Percentiles rank a stretch among this genome's conserved stretches.
Evolutionary conservation across 2,329 filamentous ascomycete genomes (phyloP).

Genomic region (Trematosphaeria pertusa): DNA sequence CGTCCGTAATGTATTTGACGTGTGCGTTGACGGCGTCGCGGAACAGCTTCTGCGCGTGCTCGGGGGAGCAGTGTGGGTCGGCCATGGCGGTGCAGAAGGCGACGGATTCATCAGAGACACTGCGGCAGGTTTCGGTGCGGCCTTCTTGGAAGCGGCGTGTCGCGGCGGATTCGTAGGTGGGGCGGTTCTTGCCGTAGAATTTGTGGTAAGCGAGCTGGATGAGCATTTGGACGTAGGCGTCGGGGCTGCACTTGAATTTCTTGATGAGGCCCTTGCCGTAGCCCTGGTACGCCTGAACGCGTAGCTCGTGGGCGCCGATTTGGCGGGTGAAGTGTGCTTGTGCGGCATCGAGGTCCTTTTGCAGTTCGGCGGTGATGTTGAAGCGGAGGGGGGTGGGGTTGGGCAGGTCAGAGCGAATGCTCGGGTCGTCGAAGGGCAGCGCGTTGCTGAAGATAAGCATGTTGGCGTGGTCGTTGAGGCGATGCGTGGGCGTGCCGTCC

Average conservation of each 20-base stretch:
- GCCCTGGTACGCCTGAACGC: slow-evolving; percentile 93
- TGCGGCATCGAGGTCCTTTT: slow-evolving; percentile 80
- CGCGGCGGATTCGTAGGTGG: slow-evolving; percentile 96
- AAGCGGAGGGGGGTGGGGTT: slow-evolving; percentile 82
- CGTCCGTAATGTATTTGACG: slow-evolving; percentile 87
- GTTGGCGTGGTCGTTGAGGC: slow-evolving; percentile 94
- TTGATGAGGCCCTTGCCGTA: slow-evolving; percentile 99
- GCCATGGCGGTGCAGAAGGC: slow-evolving; percentile 89
- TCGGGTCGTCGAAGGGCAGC: slow-evolving; percentile 82
- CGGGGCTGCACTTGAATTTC: slow-evolving; percentile 98
- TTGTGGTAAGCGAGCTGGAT: slow-evolving; percentile 98
- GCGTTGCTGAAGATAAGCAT: slow-evolving; percentile 93
- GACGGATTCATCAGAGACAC: slow-evolving; percentile 87
- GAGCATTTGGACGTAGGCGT: slow-evolving; percentile 97
- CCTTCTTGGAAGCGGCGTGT: slow-evolving; percentile 95
- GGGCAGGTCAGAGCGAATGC: slow-evolving; percentile 80
- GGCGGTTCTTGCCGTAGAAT: slow-evolving; percentile 97
- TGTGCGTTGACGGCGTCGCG: slow-evolving; percentile 82
- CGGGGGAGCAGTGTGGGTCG: slow-evolving; percentile 68
- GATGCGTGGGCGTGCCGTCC: slow-evolving; percentile 97
- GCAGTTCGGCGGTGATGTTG: slow-evolving; percentile 74
- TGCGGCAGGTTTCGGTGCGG: slow-evolving; percentile 93
- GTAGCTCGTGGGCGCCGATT: slow-evolving; percentile 87
- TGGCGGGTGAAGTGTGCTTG: slow-evolving; percentile 78
- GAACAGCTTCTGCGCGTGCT: slow-evolving; percentile 76